Evolutionary conservation across 257 asterid genomes (phyloP), one percentile per base, ranked within the genome.

Genomic region (Nicotiana knightiana): DNA sequence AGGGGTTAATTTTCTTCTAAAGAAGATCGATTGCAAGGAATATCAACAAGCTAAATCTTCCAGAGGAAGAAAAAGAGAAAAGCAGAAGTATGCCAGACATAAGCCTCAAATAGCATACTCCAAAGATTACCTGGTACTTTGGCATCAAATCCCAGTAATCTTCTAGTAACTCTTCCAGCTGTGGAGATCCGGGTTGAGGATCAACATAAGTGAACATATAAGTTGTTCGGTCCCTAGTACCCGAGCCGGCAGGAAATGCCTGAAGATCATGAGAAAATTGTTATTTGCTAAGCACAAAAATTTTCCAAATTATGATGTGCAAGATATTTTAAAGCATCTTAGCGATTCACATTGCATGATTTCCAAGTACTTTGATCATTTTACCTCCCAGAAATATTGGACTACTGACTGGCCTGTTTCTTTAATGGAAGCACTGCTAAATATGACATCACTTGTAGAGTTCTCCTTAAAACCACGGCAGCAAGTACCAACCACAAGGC

Each of bases 231-330:
- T 93, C 97, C 35, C 59, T 88, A 33, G 94, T 91, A 62, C 92
- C 94, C 3, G 99, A 94, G 70, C 99, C 98, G 79, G 99, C 95
- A 75, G 99, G 99, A 85, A 96, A 96, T 79, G 99, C 99, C 99
- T 96, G 90, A 66, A 17, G 35, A 81, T 85, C 83, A 87, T 81
- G 58, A 64, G 13, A 54, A 80, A 68, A 51, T 81, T 32, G 18
- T 84, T 28, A 82, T 66, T 16, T 21, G 37, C 15, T 26, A 48
- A 51, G 46, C 62, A 73, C 61, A 73, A 73, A 6, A 24, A 0
- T 21, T 46, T 71, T 71, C 37, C 7, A 71, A n/a, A 73, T 37
- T 26, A 73, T 48, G 26, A 26, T 43, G 76, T 17, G 76, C 32
- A 63, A 39, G 82, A 43, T 24, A 68, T 51, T n/a, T 55, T 67